phyloP scores from a whole-genome alignment of 768 basidiomycete genomes.

The Tricholoma bakamatsutake region DNA sequence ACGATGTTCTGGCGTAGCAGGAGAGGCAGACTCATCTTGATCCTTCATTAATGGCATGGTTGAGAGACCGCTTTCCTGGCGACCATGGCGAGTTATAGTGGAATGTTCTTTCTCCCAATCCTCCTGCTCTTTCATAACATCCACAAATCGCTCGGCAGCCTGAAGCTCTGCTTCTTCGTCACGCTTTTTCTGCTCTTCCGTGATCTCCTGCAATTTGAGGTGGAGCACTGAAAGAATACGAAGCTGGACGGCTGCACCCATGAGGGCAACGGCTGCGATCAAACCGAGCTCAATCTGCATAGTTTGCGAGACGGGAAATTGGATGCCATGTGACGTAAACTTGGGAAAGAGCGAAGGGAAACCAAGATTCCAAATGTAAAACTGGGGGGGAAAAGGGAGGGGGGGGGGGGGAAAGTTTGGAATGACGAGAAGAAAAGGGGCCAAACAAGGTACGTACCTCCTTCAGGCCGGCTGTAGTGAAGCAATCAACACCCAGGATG shows the following conservation, averaged over 20 bases:
- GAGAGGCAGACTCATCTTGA: conserved; percentile 40
- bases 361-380: conserved; percentile 94
- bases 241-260: conserved; percentile 88
- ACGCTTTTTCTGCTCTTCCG: conserved; percentile 62
- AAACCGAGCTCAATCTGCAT: conserved; percentile 94
- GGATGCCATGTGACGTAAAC: conserved; percentile 56
- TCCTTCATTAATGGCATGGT: conserved; percentile 65
- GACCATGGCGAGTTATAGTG: conserved; percentile 49
- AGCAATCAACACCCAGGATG: conserved; percentile 92
- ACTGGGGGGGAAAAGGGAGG: conserved; percentile 54
- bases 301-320: conserved; percentile 80
- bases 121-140: conserved; percentile 60
- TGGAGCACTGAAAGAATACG: conserved; percentile 79
- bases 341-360: conserved; percentile 77
- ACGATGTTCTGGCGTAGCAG: conserved; percentile 41
- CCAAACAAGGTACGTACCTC: conserved; percentile 49
- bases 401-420: conserved; percentile 10
- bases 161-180: conserved; percentile 73
- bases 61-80: conserved; percentile 60
- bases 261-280: conserved; percentile 74
- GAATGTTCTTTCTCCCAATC: conserved; percentile 90
- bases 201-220: conserved; percentile 73
- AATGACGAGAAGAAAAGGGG: conserved; percentile 10
- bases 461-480: conserved; percentile 85
- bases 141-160: conserved; percentile 64